phyloP scores from a whole-genome alignment of 805 yeast genomes.

The Hanseniaspora valbyensis region DNA sequence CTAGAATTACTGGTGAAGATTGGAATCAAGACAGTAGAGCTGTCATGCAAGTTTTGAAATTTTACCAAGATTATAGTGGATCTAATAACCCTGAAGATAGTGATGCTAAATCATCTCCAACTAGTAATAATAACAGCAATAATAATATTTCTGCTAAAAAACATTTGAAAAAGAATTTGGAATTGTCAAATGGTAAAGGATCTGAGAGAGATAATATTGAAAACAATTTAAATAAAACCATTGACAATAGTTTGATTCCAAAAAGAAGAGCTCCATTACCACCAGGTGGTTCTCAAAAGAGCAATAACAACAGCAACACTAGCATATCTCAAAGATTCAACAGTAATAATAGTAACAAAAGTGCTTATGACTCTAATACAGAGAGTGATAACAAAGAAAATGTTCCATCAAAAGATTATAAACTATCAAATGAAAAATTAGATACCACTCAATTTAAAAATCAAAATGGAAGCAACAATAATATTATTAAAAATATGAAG shows the following conservation, averaged over 20 bases:
- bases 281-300: slow-evolving; percentile 25
- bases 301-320: neutral
- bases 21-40: slow-evolving; percentile 92
- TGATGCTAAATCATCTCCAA: neutral
- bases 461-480: no score
- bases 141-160: slow-evolving; percentile 1
- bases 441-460: no score
- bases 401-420: neutral
- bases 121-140: slow-evolving; percentile 15
- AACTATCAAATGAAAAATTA: neutral
- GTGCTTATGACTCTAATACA: neutral
- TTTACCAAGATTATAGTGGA: slow-evolving; percentile 43
- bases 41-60: slow-evolving; percentile 80
- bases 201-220: slow-evolving; percentile 9
- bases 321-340: neutral
- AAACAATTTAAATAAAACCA: slow-evolving; percentile 4
- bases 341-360: neutral
- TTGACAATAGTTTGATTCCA: slow-evolving; percentile 31
- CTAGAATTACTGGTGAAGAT: slow-evolving; percentile 84
- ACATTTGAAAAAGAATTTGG: neutral
- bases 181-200: neutral
- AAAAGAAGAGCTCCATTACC: slow-evolving; percentile 49
- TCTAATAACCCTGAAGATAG: slow-evolving; percentile 4
- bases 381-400: neutral
- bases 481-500: no score